Evolutionary conservation across 2,329 filamentous ascomycete species (phyloP).

Genomic region (Rutstroemia sp.): DNA sequence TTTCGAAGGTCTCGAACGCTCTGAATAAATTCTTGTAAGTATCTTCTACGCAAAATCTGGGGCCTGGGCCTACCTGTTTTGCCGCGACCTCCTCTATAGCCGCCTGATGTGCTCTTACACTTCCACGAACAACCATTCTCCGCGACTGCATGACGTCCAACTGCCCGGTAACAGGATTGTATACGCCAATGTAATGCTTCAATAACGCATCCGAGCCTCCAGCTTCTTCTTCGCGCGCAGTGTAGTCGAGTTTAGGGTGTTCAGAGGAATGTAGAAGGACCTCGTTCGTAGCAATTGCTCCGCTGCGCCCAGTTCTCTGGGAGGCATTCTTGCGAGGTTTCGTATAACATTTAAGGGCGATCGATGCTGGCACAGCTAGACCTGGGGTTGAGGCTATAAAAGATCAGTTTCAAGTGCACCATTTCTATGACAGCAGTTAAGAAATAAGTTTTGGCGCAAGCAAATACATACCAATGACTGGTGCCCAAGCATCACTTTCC

Average conservation of each 20-base stretch:
- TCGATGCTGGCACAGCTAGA: conserved; percentile 27
- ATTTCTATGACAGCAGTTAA: too few relatives aligned
- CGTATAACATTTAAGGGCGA: conserved; percentile 28
- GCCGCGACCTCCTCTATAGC: conserved; percentile 38
- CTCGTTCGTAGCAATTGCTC: conserved; percentile 33
- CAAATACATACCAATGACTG: conserved; percentile 42
- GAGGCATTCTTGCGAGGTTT: conserved; percentile 23
- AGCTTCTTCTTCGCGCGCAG: conserved; percentile 44
- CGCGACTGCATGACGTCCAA: conserved; percentile 56
- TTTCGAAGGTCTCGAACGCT: conserved; percentile 55
- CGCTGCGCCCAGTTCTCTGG: conserved; percentile 17
- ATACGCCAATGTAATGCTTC: conserved; percentile 59
- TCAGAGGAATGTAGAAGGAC: conserved; percentile 50
- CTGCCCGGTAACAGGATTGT: conserved; percentile 51
- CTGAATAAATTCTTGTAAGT: conserved; percentile 30
- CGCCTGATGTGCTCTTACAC: conserved; percentile 48
- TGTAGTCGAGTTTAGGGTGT: conserved; percentile 53
- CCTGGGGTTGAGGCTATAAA: conserved; percentile 29
- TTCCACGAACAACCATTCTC: conserved; percentile 54
- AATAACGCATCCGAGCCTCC: conserved; percentile 37
- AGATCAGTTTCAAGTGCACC: neutral
- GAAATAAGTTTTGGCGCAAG: too few relatives aligned
- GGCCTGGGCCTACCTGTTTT: conserved; percentile 3
- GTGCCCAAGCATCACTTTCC: conserved; percentile 40
- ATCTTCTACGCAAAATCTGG: neutral